These are phyloP conservation scores for Brassica balearica DNA, from an alignment of 441 rosid species.

Conservation along the genomic window DNA sequence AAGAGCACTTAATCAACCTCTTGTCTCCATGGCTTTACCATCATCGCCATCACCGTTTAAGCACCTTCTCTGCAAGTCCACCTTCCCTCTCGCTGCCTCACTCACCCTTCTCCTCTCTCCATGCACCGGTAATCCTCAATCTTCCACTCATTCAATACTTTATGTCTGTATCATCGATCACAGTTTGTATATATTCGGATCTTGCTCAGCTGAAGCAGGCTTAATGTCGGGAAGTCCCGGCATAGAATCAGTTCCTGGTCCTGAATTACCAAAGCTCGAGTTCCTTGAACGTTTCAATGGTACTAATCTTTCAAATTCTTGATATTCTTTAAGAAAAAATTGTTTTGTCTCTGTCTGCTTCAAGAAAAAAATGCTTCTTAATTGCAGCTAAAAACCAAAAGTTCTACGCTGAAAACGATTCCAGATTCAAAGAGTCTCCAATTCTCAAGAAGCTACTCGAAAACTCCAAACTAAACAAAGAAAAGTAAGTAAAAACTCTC, in stretches of 20 bases:
- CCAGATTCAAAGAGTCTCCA: conserved; percentile 80
- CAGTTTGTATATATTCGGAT: conserved; percentile 10
- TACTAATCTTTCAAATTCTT: conserved; percentile 35
- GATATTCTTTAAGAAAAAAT: not conserved
- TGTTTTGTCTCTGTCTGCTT: not conserved
- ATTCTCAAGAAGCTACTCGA: conserved; percentile 83
- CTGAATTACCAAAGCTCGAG: conserved; percentile 76
- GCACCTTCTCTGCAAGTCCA: conserved; percentile 47
- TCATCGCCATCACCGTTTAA: conserved; percentile 31
- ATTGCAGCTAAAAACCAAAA: conserved; percentile 88
- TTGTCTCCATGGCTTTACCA: conserved; percentile 41
- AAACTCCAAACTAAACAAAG: conserved; percentile 72
- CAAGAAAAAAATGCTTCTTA: not conserved
- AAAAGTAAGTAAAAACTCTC: conserved; percentile 54
- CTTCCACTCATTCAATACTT: not conserved
- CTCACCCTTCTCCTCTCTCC: conserved; percentile 70
- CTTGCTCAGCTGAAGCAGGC: conserved; percentile 75
- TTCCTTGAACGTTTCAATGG: conserved; percentile 79
- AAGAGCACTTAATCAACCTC: conserved; percentile 31
- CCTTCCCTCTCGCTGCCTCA: conserved; percentile 72
- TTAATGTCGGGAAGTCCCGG: conserved; percentile 79
- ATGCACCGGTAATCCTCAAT: conserved; percentile 53
- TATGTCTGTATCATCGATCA: conserved; percentile 1
- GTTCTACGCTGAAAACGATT: conserved; percentile 82
- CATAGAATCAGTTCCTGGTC: conserved; percentile 86